Evolutionary conservation across 2,329 filamentous ascomycete species (phyloP).

Genomic region (Rhexocercosporidium sp.): DNA sequence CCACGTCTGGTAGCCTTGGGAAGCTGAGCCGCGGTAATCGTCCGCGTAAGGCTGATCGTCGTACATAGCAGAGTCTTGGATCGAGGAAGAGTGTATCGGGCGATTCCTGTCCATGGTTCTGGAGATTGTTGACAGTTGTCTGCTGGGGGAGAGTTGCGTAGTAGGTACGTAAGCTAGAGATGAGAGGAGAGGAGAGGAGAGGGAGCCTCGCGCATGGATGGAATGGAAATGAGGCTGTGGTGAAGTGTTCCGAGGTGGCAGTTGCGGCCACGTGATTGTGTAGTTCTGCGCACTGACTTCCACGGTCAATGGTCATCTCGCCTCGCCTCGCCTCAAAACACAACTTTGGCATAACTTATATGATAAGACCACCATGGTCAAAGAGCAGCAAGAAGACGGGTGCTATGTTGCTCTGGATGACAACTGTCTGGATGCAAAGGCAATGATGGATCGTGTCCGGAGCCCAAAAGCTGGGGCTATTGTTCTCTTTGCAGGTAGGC

Average conservation of each 20-base stretch:
- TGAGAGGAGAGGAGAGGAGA: too few species aligned
- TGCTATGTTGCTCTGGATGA: constrained; percentile 75
- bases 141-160: neutral
- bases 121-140: neutral
- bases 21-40: constrained; percentile 31
- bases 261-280: too few species aligned
- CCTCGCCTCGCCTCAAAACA: too few species aligned
- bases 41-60: constrained; percentile 46
- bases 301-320: too few species aligned
- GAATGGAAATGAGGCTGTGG: too few species aligned
- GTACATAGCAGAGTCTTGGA: constrained; percentile 48
- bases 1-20: constrained; percentile 40
- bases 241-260: too few species aligned
- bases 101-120: constrained; percentile 32
- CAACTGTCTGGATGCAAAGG: constrained; percentile 59
- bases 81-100: constrained; percentile 29
- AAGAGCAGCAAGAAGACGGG: constrained; percentile 52
- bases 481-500: constrained; percentile 74
- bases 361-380: constrained; percentile 36
- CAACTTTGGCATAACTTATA: too few species aligned
- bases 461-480: constrained; percentile 77
- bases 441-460: constrained; percentile 69
- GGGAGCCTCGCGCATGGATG: too few species aligned
- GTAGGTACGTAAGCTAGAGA: too few species aligned
- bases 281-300: too few species aligned